These are phyloP conservation scores for Talaromyces marneffei DNA, from an alignment of 2,329 filamentous ascomycete species.

Conservation along the genomic window DNA sequence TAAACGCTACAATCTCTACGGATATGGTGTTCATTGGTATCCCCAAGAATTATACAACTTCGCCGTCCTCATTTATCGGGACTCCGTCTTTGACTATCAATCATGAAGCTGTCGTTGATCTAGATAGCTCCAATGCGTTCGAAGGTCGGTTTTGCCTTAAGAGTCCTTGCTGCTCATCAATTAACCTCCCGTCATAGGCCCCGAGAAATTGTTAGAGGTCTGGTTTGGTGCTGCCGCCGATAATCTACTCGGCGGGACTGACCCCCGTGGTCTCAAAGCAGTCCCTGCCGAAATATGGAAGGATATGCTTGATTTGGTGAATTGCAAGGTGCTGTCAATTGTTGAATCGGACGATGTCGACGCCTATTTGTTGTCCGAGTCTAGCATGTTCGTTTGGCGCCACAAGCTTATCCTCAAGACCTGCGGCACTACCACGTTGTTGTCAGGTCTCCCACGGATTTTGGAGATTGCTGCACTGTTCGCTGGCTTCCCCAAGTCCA, in stretches of 20 bases:
- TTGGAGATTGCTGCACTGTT: conserved; percentile 83
- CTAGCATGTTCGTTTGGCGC: conserved; percentile 99
- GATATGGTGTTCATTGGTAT: conserved; percentile 83
- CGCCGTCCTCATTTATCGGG: conserved; percentile 67
- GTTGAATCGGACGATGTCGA: conserved; percentile 91
- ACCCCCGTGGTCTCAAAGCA: conserved; percentile 74
- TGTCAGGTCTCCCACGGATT: conserved; percentile 82
- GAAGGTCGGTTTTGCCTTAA: conserved; percentile 58
- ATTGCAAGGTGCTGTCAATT: conserved; percentile 95
- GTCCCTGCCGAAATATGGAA: conserved; percentile 85
- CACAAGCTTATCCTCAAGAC: conserved; percentile 99
- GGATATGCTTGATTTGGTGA: conserved; percentile 93
- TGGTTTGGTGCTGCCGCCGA: conserved; percentile 85
- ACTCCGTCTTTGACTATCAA: conserved; percentile 95
- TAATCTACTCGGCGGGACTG: conserved; percentile 63
- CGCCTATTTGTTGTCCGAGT: conserved; percentile 94
- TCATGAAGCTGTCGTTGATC: conserved; percentile 82
- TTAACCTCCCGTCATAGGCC: conserved; percentile 49
- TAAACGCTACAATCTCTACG: conserved; percentile 27
- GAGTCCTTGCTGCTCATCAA: conserved; percentile 16
- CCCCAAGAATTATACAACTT: conserved; percentile 74
- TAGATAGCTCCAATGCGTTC: conserved; percentile 94
- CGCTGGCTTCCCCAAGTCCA: conserved; percentile 81
- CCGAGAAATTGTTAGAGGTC: conserved; percentile 96
- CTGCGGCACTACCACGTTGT: conserved; percentile 89